phyloP scores from a whole-genome alignment of 768 basidiomycete species.

The Austroboletus festivus region DNA sequence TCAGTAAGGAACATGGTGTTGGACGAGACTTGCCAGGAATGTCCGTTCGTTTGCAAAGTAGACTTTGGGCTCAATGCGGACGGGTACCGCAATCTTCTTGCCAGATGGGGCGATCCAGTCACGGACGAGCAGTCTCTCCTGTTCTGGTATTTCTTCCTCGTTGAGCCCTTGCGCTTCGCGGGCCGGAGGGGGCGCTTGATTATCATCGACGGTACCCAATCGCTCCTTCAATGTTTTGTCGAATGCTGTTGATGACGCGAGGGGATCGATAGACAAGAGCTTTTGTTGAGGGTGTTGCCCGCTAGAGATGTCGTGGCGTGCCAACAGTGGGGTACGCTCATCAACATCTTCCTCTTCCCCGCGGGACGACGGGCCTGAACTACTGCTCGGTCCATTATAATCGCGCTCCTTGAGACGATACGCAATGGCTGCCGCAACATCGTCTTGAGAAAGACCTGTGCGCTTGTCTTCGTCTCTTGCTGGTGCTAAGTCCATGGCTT shows the following conservation, averaged over 20 bases:
- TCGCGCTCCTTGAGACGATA: slow-evolving; percentile 65
- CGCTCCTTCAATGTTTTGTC: slow-evolving; percentile 80
- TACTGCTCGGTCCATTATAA: slow-evolving; percentile 3
- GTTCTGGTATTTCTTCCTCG: slow-evolving; percentile 35
- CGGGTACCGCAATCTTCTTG: slow-evolving; percentile 88
- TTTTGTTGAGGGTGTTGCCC: slow-evolving; percentile 20
- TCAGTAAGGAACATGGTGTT: background rate
- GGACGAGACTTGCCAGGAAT: slow-evolving; percentile 65
- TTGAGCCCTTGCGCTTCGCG: slow-evolving; percentile 36
- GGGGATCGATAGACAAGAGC: slow-evolving; percentile 73
- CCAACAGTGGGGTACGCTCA: slow-evolving; percentile 40
- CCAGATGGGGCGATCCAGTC: slow-evolving; percentile 79
- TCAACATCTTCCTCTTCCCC: slow-evolving; percentile 31
- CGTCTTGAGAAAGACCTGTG: slow-evolving; percentile 67
- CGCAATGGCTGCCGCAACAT: slow-evolving; percentile 82
- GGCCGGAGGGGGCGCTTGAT: slow-evolving; percentile 14
- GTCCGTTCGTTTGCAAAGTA: slow-evolving; percentile 96
- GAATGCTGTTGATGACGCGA: slow-evolving; percentile 79
- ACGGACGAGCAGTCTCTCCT: slow-evolving; percentile 59
- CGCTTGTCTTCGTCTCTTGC: slow-evolving; percentile 81
- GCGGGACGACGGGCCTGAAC: slow-evolving; percentile 5
- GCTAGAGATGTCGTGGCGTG: slow-evolving; percentile 19
- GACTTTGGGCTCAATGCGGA: slow-evolving; percentile 97
- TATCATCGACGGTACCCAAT: slow-evolving; percentile 39
- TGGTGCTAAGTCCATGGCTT: slow-evolving; percentile 60